These are phyloP conservation scores for Stephanodiscus minutulus DNA, from an alignment of 108 stramenopile genomes.

Conservation along the genomic window DNA sequence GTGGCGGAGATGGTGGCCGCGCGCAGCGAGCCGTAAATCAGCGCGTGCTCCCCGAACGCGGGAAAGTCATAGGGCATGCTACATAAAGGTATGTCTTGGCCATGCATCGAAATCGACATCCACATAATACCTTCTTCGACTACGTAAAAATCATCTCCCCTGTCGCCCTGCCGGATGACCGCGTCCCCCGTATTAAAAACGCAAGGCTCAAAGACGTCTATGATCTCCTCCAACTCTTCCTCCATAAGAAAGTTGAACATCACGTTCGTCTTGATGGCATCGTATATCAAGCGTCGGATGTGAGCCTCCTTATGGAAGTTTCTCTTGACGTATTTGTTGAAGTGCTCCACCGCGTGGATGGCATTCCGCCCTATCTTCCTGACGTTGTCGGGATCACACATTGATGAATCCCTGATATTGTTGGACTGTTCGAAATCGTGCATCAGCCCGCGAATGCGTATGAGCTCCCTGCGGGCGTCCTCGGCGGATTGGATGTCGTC, in stretches of 20 bases:
- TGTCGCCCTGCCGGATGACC: conserved; percentile 76
- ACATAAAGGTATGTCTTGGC: conserved; percentile 18
- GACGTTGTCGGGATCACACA: not conserved
- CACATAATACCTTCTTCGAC: conserved; percentile 62
- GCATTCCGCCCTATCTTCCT: conserved; percentile 16
- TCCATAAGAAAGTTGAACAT: conserved; percentile 58
- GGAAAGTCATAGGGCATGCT: conserved; percentile 19
- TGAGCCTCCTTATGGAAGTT: conserved; percentile 51
- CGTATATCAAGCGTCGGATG: conserved; percentile 55
- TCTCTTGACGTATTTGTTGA: conserved; percentile 42
- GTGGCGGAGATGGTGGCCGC: conserved; percentile 62
- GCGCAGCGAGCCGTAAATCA: conserved; percentile 81
- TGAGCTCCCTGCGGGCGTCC: conserved; percentile 29
- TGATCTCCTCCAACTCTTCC: conserved; percentile 61
- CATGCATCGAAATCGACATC: conserved; percentile 24
- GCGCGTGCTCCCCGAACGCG: conserved; percentile 80
- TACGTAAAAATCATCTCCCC: conserved; percentile 82
- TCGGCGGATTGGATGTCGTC: conserved; percentile 29
- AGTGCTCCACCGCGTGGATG: conserved; percentile 30
- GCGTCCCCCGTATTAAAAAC: conserved; percentile 35
- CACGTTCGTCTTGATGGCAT: conserved; percentile 65
- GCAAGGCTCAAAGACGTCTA: conserved; percentile 71
- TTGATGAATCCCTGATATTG: not conserved
- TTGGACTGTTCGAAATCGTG: conserved; percentile 24
- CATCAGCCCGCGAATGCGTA: conserved; percentile 39